A percentile compares a stretch with the other conserved stretches of the same genome.
phyloP scores from a whole-genome alignment of 257 asterid genomes.

The Solanum neorickii region DNA sequence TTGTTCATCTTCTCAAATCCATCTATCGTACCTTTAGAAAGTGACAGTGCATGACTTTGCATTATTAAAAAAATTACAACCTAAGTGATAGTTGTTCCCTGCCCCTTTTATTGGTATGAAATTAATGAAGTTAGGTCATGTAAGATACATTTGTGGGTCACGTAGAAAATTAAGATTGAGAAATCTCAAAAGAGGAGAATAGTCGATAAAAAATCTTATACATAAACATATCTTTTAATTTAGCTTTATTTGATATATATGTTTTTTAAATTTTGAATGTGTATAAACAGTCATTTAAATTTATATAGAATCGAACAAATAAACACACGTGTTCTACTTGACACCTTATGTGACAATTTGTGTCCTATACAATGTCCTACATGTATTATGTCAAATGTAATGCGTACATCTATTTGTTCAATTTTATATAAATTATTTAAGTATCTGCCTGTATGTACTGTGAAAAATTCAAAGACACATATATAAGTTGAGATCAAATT shows the following conservation, averaged over 20 bases:
- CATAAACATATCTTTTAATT: no score
- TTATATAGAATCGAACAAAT: no score
- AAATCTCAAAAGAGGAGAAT: background rate
- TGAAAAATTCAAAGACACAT: no score
- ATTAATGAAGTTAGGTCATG: background rate
- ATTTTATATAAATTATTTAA: no score
- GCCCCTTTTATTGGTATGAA: background rate
- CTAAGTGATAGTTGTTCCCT: background rate
- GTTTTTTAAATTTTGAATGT: accelerated
- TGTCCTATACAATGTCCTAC: no score
- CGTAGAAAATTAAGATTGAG: background rate
- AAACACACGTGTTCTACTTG: no score
- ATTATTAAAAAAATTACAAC: no score
- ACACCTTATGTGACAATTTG: no score
- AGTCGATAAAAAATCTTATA: accelerated
- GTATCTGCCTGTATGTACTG: no score
- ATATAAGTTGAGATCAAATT: no score
- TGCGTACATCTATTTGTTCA: no score
- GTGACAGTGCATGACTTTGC: background rate
- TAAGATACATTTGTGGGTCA: background rate
- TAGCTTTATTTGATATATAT: background rate
- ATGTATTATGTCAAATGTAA: background rate
- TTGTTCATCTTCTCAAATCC: background rate
- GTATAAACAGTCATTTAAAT: no score
- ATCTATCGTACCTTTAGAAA: background rate